Evolutionary conservation across 345 rosid genomes (phyloP).

Genomic region (Clausena lansium): DNA sequence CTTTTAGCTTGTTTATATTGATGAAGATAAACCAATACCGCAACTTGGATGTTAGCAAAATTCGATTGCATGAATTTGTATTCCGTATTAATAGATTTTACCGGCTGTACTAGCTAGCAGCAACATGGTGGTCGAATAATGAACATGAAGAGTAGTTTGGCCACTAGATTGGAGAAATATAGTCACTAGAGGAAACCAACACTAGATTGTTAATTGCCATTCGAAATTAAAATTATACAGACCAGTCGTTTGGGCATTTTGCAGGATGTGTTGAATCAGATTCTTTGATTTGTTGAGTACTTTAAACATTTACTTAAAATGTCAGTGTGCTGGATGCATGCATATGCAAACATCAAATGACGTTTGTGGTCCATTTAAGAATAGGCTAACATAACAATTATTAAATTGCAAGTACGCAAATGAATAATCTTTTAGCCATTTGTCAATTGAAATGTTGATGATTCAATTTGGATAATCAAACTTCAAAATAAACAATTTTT

Average conservation of each 20-base stretch:
- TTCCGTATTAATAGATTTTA: too few relatives aligned
- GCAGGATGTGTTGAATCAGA: neutral
- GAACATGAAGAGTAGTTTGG: too few relatives aligned
- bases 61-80: neutral
- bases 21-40: neutral
- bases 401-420: too few relatives aligned
- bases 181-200: too few relatives aligned
- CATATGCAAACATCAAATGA: neutral
- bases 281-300: too few relatives aligned
- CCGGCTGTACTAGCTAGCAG: neutral
- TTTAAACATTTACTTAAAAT: too few relatives aligned
- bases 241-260: neutral
- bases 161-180: too few relatives aligned
- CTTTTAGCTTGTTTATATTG: neutral
- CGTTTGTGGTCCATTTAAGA: neutral
- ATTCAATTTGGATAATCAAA: neutral
- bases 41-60: neutral
- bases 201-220: neutral
- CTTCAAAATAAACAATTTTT: neutral
- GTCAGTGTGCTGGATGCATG: neutral
- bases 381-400: neutral
- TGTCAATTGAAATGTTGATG: neutral
- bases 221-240: too few relatives aligned
- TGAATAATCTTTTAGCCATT: too few relatives aligned
- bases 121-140: too few relatives aligned